Percentiles rank a stretch among this genome's conserved stretches.
These are phyloP conservation scores for Miscanthus sacchariflorus DNA, from an alignment of 202 grass and related monocot genomes.

Conservation along the genomic window DNA sequence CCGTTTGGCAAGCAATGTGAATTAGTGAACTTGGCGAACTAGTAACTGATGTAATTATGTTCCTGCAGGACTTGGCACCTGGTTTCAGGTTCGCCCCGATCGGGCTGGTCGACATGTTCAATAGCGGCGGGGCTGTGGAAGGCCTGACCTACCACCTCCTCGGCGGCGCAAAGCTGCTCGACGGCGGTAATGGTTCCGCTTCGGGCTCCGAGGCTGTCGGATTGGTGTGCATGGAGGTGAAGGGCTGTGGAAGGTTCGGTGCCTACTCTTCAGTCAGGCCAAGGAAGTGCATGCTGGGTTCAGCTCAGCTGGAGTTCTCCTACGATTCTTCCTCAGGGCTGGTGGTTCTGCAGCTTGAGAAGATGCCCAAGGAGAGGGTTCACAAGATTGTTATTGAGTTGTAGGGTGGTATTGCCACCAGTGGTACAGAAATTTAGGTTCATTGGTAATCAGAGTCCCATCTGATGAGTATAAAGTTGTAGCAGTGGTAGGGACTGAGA, in stretches of 20 bases:
- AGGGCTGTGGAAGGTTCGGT: constrained; percentile 78
- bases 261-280: constrained; percentile 72
- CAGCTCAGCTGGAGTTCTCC: constrained; percentile 64
- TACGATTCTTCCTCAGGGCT: constrained; percentile 68
- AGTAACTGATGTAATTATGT: not conserved
- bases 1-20: not conserved
- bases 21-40: not conserved
- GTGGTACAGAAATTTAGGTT: not conserved
- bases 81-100: constrained; percentile 75
- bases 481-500: not conserved
- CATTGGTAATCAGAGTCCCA: not conserved
- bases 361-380: constrained; percentile 70
- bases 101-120: constrained; percentile 88
- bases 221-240: constrained; percentile 77
- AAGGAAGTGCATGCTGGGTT: constrained; percentile 62
- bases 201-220: constrained; percentile 50
- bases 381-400: constrained; percentile 82
- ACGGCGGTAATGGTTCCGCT: not conserved
- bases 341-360: constrained; percentile 60
- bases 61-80: constrained; percentile 69
- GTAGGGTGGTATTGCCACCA: constrained; percentile 35
- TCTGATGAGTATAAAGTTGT: not conserved
- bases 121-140: constrained; percentile 79
- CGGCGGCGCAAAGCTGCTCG: constrained; percentile 23
- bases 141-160: constrained; percentile 70